Evolutionary conservation across 495 filamentous ascomycete genomes (phyloP).

Genomic region (Pyrenula aspistea): DNA sequence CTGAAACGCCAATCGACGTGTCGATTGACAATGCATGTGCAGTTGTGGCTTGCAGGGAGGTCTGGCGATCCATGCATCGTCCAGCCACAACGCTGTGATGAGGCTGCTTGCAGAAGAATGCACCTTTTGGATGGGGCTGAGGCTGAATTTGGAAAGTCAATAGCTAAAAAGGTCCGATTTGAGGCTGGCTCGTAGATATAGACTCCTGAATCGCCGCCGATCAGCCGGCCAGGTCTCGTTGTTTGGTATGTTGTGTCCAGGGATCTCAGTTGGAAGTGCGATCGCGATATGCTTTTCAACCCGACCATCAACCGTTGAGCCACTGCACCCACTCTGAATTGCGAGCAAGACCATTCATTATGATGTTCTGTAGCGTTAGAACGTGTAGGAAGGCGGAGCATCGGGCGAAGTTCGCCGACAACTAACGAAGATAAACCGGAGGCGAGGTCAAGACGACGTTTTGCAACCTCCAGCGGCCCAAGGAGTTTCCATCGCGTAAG

Average conservation of each 20-base stretch:
- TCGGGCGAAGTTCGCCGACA: no score
- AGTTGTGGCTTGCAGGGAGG: background rate
- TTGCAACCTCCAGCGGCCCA: background rate
- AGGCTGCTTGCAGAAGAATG: background rate
- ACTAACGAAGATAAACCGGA: background rate
- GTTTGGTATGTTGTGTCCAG: background rate
- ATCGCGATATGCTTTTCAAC: no score
- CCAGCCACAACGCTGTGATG: background rate
- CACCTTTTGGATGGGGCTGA: background rate
- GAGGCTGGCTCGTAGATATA: background rate
- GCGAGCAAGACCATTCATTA: background rate
- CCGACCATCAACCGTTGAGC: no score
- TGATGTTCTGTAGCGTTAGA: background rate
- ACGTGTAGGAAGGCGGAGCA: no score
- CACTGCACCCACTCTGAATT: no score
- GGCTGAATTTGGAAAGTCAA: background rate
- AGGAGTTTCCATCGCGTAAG: background rate
- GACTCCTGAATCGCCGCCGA: background rate
- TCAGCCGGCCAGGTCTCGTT: background rate
- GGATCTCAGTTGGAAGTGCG: no score
- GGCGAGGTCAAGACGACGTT: background rate
- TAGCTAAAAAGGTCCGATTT: background rate
- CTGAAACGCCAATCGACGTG: background rate
- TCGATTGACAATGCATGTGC: background rate
- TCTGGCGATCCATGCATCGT: background rate